Percentiles rank a stretch among this genome's conserved stretches.
Conservation (phyloP, 495 filamentous ascomycete genomes). For the Podospora australis region DNA sequence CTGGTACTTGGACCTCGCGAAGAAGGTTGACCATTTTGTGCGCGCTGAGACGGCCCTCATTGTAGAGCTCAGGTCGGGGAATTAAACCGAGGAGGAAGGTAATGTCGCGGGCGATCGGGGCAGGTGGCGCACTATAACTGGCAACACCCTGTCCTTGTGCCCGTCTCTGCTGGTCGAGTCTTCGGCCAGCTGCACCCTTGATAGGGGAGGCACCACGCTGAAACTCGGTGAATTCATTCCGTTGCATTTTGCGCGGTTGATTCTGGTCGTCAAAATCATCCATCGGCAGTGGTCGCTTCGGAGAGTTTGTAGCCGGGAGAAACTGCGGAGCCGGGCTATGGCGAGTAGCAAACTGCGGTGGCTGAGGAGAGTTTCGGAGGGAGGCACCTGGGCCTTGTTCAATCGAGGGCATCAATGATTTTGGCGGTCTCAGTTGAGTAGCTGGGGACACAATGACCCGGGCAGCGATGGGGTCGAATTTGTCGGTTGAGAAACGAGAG, state of each 20-base stretch:
- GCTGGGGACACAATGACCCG: constrained; percentile 77
- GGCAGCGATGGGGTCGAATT: constrained; percentile 59
- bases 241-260: constrained; percentile 64
- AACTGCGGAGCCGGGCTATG: constrained; percentile 46
- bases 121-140: constrained; percentile 27
- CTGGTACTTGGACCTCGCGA: constrained; percentile 57
- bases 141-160: constrained; percentile 43
- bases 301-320: constrained; percentile 54
- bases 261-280: constrained; percentile 67
- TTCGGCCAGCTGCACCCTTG: constrained; percentile 74
- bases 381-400: constrained; percentile 37
- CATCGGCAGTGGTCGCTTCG: constrained; percentile 62
- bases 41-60: constrained; percentile 56
- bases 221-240: constrained; percentile 27
- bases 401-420: constrained; percentile 40
- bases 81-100: constrained; percentile 77
- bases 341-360: constrained; percentile 21
- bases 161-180: constrained; percentile 70
- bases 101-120: constrained; percentile 67
- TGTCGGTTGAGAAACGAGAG: constrained; percentile 59
- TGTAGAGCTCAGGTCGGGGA: constrained; percentile 67
- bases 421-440: constrained; percentile 64
- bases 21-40: constrained; percentile 69
- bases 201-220: constrained; percentile 76
- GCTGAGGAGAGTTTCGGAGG: constrained; percentile 48